Evolutionary conservation across 208 protist genomes (phyloP), one percentile per base, ranked within the genome.

Genomic region (Polymyxa betae): DNA sequence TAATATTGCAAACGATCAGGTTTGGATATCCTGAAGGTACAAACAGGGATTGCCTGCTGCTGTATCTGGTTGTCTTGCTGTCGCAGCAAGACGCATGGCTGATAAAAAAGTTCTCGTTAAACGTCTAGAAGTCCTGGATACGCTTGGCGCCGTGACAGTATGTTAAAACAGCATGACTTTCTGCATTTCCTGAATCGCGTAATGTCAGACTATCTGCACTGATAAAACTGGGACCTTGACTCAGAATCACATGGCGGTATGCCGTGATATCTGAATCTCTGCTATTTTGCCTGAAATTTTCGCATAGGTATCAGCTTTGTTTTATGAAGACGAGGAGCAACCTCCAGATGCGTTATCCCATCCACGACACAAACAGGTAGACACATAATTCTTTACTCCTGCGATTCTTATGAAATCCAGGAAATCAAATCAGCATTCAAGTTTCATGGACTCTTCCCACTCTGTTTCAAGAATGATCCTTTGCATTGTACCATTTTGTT

Each of bases 151-250:
- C 29, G 95, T 93, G n/a, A 94, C 94, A 32, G 88, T 93, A 20
- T 38, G 5, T 20, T 82, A 5, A 35, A 82, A 5, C 72, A 82
- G n/a, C 16, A n/a, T 35, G 16, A 20, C 72, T 82, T 40, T n/a
- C 16, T 43, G 16, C 5, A 45, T 82, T n/a, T 5, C 5, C n/a
- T 35, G n/a, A 82, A 45, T 82, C 72, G 16, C 5, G 72, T 82
- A 29, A 24, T 60, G 49, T n/a, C n/a, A 82, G 72, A 82, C 72
- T 45, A 97, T 97, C 82, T 94, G 92, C 88, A 96, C 95, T 0
- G 96, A 97, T 92, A 97, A 97, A 91, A 97, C 96, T 0, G 96
- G 96, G 44, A 97, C 96, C 16, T 89, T 97, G 0, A 97, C 96
- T 40, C 94, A 97, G 91, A 97, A 97, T 92, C 44, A 90, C 46